A percentile compares a stretch with the other conserved stretches of the same genome.
phyloP scores from a whole-genome alignment of 2,329 filamentous ascomycete genomes.

The Penicillium sp. region DNA sequence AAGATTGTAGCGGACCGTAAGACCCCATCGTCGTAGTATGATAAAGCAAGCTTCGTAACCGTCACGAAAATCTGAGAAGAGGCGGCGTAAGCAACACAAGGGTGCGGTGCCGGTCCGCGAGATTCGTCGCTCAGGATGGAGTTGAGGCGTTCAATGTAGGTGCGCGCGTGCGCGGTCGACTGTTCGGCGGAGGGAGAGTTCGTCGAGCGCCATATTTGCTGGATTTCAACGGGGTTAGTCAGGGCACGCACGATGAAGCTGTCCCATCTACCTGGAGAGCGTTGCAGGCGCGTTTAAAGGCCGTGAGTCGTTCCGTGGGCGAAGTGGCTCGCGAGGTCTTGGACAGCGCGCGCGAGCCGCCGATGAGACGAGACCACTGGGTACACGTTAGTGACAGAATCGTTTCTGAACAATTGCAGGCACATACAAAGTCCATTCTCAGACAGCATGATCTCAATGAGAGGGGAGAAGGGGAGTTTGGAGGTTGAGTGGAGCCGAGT shows the following conservation, averaged over 20 bases:
- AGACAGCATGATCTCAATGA: constrained; percentile 32
- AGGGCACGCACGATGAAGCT: not conserved
- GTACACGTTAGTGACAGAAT: constrained; percentile 5
- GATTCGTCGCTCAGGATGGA: constrained; percentile 83
- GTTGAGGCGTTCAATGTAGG: constrained; percentile 56
- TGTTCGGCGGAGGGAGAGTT: constrained; percentile 52
- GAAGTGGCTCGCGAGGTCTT: constrained; percentile 54
- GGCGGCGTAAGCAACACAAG: constrained; percentile 84
- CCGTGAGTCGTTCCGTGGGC: constrained; percentile 59
- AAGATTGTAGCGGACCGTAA: constrained; percentile 80
- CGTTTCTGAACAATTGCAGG: not conserved
- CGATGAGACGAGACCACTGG: constrained; percentile 62
- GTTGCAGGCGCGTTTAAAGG: constrained; percentile 62
- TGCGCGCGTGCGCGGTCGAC: constrained; percentile 51
- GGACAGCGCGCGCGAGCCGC: constrained; percentile 50
- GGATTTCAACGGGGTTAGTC: constrained; percentile 8
- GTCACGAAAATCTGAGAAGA: constrained; percentile 85
- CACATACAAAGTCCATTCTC: constrained; percentile 48
- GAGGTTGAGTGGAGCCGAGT: constrained; percentile 22
- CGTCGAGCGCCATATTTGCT: constrained; percentile 62
- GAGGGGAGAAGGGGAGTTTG: constrained; percentile 17
- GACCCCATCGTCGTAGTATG: constrained; percentile 79
- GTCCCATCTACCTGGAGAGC: constrained; percentile 51
- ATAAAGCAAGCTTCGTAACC: constrained; percentile 83
- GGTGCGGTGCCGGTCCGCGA: constrained; percentile 81